Base-by-base conservation (phyloP, 306 rosid species). In the Parietaria judaica region DNA sequence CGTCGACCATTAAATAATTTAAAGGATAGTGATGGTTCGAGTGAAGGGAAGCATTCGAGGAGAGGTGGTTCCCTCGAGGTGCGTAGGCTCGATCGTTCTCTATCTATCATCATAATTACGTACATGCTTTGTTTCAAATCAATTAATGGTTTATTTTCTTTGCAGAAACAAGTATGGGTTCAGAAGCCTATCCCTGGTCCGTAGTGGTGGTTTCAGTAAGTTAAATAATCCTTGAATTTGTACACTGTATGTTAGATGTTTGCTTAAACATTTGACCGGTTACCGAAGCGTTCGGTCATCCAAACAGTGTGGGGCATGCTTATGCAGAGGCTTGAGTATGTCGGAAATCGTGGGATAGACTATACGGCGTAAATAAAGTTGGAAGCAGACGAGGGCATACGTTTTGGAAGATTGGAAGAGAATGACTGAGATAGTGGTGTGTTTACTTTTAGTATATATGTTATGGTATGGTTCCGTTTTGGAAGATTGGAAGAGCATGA, bases 151-250 rank as follows among this genome's bases (percentile, higher is more conserved):
- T 16, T 66, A 56, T 78, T 44, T 50, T n/a, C 52, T 4, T 36
- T 60, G 82, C 88, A 86, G 95, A 86, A 81, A 73, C 90, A 83
- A 78, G 84, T 86, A 60, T 86, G 95, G 95, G 84, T 86, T 74
- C 90, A 83, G 72, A 86, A 86, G 74, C 76, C 88, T 34, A 79
- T 88, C 79, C 79, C 88, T 73, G 95, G 90, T 69, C 75, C 86
- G 15, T 86, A 72, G 71, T 36, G 45, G 45, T 36, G 45, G 45
- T 64, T 57, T 68, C 64, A 86, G 95, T 86, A 75, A 79, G 81
- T 68, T 41, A 41, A 7, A 31, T 52, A 56, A 52, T 68, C 31
- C 60, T 75, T 41, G 7, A 41, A 5, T 41, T 41, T 41, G 0
- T 41, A 41, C 1, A 5, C 45, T 3, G 45, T 3, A 41, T 41